Evolutionary conservation across 2,329 filamentous ascomycete species (phyloP), one percentile per base, ranked within the genome.

Genomic region (Apiospora malaysiana): DNA sequence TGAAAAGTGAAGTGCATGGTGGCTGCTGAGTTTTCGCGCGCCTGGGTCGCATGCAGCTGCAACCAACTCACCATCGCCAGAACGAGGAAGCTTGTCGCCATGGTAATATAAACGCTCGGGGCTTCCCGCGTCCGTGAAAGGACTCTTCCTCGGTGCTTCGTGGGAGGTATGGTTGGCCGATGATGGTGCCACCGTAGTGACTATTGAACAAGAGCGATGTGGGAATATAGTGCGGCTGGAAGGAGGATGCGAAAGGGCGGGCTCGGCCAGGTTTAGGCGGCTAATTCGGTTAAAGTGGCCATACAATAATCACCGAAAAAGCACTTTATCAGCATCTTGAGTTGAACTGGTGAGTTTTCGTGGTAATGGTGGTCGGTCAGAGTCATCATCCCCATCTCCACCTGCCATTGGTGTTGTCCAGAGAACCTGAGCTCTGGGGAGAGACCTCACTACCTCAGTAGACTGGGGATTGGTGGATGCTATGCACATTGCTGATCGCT

Each of bases 251-350:
- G 32, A 40, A 63, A 4, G 7, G 56, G 7, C 56, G 56, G 56
- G 56, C 32, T 63, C 40, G 56, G 56, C 56, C 56, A 63, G 40
- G 27, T 7, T 32, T 63, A 63, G 56, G 56, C 56, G 66, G 66
- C 66, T 68, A 68, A 46, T 68, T 47, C 66, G 66, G 66, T 45
- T 68, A 68, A 68, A 68, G 32, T 68, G 66, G 43, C 66, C 43
- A 27, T 47, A 32, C 43, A 37, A 47, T 23, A 47, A 47, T 68
- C 42, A 4, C 66, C 66, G 42, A 68, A 68, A 68, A 23, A 47
- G 25, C 66, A 37, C 43, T 32, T 47, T 68, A 18, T 47, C 47
- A 18, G 43, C 66, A 68, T 68, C 43, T 43, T 37, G 66, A 45
- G 32, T 47, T 18, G 43, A 47, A 43, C 32, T 42, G 43, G 32